A percentile compares a stretch with the other conserved stretches of the same genome.
Evolutionary conservation across 768 basidiomycete species (phyloP).

Genomic region (Psilocybe cyanescens): DNA sequence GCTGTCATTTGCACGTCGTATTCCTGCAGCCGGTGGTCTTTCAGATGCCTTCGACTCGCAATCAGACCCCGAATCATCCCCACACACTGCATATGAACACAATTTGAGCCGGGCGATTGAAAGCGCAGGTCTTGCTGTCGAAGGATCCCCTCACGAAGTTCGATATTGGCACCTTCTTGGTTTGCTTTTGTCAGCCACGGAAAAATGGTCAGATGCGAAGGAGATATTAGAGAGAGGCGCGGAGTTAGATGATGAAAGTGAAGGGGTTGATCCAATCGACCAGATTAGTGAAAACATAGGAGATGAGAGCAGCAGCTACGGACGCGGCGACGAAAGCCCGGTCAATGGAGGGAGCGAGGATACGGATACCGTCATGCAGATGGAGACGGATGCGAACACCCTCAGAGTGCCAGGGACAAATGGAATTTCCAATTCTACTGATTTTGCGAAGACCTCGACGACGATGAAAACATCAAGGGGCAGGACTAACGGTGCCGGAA

Average conservation of each 20-base stretch:
- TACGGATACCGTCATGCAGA: slow-evolving; percentile 10
- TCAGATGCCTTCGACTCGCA: not conserved
- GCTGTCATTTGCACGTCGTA: slow-evolving; percentile 61
- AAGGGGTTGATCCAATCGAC: slow-evolving; percentile 13
- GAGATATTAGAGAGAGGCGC: slow-evolving; percentile 82
- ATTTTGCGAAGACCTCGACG: not conserved
- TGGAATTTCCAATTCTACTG: not conserved
- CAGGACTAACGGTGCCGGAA: not conserved
- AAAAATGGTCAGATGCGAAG: slow-evolving; percentile 78
- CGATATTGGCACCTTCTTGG: slow-evolving; percentile 93
- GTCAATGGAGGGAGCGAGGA: slow-evolving; percentile 8
- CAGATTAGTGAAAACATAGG: slow-evolving; percentile 5
- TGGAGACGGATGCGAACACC: slow-evolving; percentile 2
- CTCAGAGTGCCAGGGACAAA: slow-evolving; percentile 6
- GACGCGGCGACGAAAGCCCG: slow-evolving; percentile 1
- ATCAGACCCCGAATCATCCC: not conserved
- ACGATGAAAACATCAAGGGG: not conserved
- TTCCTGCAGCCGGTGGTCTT: slow-evolving; percentile 6
- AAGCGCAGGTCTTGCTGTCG: slow-evolving; percentile 73
- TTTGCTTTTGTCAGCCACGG: slow-evolving; percentile 74
- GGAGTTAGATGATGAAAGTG: slow-evolving; percentile 25
- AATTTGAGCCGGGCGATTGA: slow-evolving; percentile 53
- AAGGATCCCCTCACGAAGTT: slow-evolving; percentile 61
- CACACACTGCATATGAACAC: slow-evolving; percentile 1
- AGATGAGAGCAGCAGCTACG: slow-evolving; percentile 8